Evolutionary conservation across 2,329 filamentous ascomycete species (phyloP), one percentile per base, ranked within the genome.

Genomic region (Didymella arachidicola): DNA sequence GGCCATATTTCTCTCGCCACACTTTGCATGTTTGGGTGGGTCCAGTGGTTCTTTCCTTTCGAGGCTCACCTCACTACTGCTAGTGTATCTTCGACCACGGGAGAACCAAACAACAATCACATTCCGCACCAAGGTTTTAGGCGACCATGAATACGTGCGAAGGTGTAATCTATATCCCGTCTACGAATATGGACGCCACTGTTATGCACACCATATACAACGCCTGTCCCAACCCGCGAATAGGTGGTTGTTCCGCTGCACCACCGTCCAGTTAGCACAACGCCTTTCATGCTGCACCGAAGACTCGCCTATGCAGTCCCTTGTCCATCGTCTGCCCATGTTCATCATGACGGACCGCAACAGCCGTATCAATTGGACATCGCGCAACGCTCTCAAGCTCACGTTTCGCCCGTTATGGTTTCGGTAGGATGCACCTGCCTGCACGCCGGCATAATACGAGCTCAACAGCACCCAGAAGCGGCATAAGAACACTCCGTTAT

Each of bases 401-500:
- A 39, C 44, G 32, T 62, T 53, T 48, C 56, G 25, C 44, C 57
- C 60, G 41, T 46, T 63, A 53, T 38, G 34, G 58, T 41, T 36
- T 50, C 22, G 38, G 22, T 27, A 58, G 32, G 56, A 62, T 61
- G 57, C 61, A 52, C 57, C 57, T 55, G 43, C 55, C 19, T 53
- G 42, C 62, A 60, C 60, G 58, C 61, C 64, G 52, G 63, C 63
- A 67, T 57, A 55, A 64, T 49, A 62, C 64, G 62, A 61, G 57
- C 58, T 65, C 61, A 63, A 66, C 66, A 56, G 53, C 30, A 51
- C 44, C 36, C 56, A 59, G 45, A 58, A 54, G 62, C 48, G 58
- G 48, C 50, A 59, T 63, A 50, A 58, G 30, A 60, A 53, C 4
- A 42, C 46, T 46, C 30, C 52, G 49, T 55, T 65, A 64, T 64